Base-by-base conservation (phyloP, 768 basidiomycete species). In the Rhizopogon salebrosus region DNA sequence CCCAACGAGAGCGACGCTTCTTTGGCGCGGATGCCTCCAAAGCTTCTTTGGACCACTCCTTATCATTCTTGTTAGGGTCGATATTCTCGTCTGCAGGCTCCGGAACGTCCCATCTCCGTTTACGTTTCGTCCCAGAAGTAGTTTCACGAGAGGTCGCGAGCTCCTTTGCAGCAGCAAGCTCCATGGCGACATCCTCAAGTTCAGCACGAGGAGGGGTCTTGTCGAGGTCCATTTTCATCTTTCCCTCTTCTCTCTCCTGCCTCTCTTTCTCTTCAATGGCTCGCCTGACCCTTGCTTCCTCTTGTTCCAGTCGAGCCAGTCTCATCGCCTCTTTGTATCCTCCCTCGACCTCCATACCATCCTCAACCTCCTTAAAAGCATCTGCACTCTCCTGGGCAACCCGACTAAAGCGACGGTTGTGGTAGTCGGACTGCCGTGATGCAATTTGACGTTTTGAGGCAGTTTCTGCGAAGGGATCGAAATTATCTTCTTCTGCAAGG, bases 241-340 rank as follows among this genome's bases (percentile, higher is more conserved):
- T 76, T 36, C 77, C 80, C 54, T 82, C 78, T 63, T 92, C 89
- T 54, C 82, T 75, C 8, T 87, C 86, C 62, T 79, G 79, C 69
- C 82, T 84, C 72, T 90, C 85, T 74, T 92, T 89, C 67, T 95
- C 92, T 67, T 94, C 89, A 55, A 94, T 94, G 18, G 87, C 87
- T 60, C 83, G 75, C 64, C 79, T 77, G 34, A 98, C 93, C 56
- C 90, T 75, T 59, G 73, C 76, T 71, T 98, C 97, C 72, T 98
- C 97, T 71, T 91, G 88, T 78, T 98, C 94, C 69, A 99, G 72
- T 65, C 85, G 83, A 55, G 88, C 78, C 60, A 95, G 64, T 64
- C 93, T 80, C 97, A 98, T 99, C 11, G 93, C 90, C 65, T 98
- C 95, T 65, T 91, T 95, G 69, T 98, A 99, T 3, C 90, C 89